These are phyloP conservation scores for Leavenworthia alabamica DNA, from an alignment of 345 rosid genomes.

Conservation along the genomic window DNA sequence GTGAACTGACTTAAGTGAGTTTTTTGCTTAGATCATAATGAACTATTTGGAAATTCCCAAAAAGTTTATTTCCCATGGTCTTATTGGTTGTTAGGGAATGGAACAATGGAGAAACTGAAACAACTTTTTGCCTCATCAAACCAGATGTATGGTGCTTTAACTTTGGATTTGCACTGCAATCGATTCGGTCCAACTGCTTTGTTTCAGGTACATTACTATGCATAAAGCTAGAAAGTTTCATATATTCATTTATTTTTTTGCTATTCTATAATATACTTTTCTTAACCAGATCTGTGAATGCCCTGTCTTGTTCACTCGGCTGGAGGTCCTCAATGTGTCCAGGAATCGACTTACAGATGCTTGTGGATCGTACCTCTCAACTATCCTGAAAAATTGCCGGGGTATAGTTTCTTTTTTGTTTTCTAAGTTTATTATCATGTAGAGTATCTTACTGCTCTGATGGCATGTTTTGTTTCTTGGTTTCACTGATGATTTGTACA, in stretches of 20 bases:
- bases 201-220: constrained; percentile 60
- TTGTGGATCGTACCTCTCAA: constrained; percentile 88
- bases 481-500: constrained; percentile 2
- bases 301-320: constrained; percentile 68
- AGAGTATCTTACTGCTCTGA: neutral
- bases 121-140: constrained; percentile 57
- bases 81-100: constrained; percentile 64
- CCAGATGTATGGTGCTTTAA: constrained; percentile 70
- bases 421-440: neutral
- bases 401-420: constrained; percentile 35
- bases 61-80: constrained; percentile 10
- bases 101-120: constrained; percentile 86
- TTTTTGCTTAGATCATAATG: constrained; percentile 2
- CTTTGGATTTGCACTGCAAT: constrained; percentile 93
- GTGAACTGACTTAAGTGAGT: neutral
- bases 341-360: constrained; percentile 95
- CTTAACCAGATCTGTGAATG: constrained; percentile 81
- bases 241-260: constrained; percentile 1
- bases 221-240: constrained; percentile 16
- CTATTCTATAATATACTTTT: constrained; percentile 16
- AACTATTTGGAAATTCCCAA: neutral
- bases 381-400: constrained; percentile 70
- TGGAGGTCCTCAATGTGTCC: constrained; percentile 87
- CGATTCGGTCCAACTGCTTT: constrained; percentile 89
- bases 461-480: constrained; percentile 5